Percentiles rank a stretch among this genome's conserved stretches.
Evolutionary conservation across 768 basidiomycete genomes (phyloP).

Genomic region (Macrocybe gigantea): DNA sequence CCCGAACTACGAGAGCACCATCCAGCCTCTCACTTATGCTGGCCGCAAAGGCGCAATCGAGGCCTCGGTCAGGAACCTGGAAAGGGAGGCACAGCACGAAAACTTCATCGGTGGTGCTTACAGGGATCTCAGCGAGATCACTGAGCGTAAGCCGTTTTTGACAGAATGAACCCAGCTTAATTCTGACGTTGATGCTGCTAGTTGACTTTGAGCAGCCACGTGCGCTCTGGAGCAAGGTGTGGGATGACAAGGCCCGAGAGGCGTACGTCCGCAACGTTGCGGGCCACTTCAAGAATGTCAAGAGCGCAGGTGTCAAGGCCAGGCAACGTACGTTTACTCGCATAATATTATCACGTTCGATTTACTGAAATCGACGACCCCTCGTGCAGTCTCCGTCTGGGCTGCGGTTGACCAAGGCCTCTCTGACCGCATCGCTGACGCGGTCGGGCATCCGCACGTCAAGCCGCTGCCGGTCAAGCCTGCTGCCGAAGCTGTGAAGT

Average conservation of each 20-base stretch:
- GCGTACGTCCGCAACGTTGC: slow-evolving; percentile 65
- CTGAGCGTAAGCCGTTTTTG: slow-evolving; percentile 54
- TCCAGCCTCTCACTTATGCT: slow-evolving; percentile 66
- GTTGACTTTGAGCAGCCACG: slow-evolving; percentile 87
- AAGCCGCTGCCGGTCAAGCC: slow-evolving; percentile 56
- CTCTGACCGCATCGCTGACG: slow-evolving; percentile 74
- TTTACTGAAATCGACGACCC: background rate
- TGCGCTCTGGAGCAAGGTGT: slow-evolving; percentile 61
- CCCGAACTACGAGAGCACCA: slow-evolving; percentile 83
- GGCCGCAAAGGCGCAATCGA: slow-evolving; percentile 41
- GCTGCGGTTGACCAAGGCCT: slow-evolving; percentile 72
- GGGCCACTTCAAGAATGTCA: slow-evolving; percentile 56
- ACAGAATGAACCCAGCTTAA: too few species aligned
- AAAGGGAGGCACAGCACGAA: slow-evolving; percentile 55
- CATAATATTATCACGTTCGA: background rate
- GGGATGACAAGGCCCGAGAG: slow-evolving; percentile 52
- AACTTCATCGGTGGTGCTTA: slow-evolving; percentile 66
- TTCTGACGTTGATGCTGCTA: slow-evolving; percentile 15
- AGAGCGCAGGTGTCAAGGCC: slow-evolving; percentile 52
- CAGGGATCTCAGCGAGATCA: slow-evolving; percentile 66
- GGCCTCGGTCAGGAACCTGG: slow-evolving; percentile 30
- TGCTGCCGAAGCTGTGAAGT: slow-evolving; percentile 50
- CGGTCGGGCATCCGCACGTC: slow-evolving; percentile 54
- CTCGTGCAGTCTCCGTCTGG: slow-evolving; percentile 64
- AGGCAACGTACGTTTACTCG: slow-evolving; percentile 52